phyloP scores from a whole-genome alignment of 2,329 filamentous ascomycete species.

The Didymella keratinophila region DNA sequence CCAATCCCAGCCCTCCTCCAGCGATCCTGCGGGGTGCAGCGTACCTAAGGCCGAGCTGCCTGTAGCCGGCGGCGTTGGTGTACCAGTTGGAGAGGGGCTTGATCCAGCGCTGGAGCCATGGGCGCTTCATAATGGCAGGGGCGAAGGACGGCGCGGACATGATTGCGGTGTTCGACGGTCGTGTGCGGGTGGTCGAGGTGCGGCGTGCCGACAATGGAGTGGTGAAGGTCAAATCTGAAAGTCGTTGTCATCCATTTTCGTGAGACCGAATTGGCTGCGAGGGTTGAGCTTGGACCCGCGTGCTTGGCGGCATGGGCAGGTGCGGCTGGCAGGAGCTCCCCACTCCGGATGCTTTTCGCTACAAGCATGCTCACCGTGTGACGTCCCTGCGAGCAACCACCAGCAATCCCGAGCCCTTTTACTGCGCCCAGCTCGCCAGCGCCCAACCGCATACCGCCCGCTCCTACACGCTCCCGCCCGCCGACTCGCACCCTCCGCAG shows the following conservation, averaged over 20 bases:
- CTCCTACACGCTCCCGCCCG: neutral
- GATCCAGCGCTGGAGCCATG: slow-evolving; percentile 82
- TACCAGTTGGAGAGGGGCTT: slow-evolving; percentile 90
- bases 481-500: slow-evolving; percentile 12
- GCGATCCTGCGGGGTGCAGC: slow-evolving; percentile 26
- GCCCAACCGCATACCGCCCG: slow-evolving; percentile 5
- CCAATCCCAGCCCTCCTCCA: neutral
- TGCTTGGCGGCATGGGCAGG: slow-evolving; percentile 6
- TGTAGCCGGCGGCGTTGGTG: slow-evolving; percentile 86
- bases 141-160: slow-evolving; percentile 78
- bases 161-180: slow-evolving; percentile 43
- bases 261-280: slow-evolving; percentile 16
- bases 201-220: slow-evolving; percentile 38
- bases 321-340: slow-evolving; percentile 10
- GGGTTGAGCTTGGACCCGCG: neutral
- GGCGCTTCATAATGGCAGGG: slow-evolving; percentile 80
- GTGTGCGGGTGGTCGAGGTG: slow-evolving; percentile 30
- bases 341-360: slow-evolving; percentile 10
- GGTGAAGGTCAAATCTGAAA: slow-evolving; percentile 1
- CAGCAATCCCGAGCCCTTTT: slow-evolving; percentile 8
- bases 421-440: slow-evolving; percentile 12
- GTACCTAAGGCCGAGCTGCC: slow-evolving; percentile 90
- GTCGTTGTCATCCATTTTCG: slow-evolving; percentile 10
- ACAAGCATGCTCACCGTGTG: slow-evolving; percentile 13
- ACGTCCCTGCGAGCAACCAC: slow-evolving; percentile 21